A percentile compares a stretch with the other conserved stretches of the same genome.
These are phyloP conservation scores for Alloteropsis angusta DNA, from an alignment of 202 grass and related monocot species.

Conservation along the genomic window DNA sequence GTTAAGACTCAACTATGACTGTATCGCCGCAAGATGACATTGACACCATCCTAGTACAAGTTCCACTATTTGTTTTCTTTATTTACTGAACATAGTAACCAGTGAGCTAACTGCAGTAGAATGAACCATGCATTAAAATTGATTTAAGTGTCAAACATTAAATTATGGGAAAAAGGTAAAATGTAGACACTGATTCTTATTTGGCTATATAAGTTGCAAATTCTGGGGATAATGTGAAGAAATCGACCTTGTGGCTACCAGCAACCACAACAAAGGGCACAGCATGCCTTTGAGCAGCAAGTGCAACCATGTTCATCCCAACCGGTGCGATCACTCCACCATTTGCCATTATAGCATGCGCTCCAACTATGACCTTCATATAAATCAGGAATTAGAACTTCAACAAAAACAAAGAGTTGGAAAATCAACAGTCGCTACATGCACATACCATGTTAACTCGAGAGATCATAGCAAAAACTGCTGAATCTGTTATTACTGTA, in stretches of 20 bases:
- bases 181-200: not conserved
- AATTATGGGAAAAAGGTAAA: slow-evolving; percentile 6
- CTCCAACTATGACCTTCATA: slow-evolving; percentile 89
- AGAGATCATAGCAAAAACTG: slow-evolving; percentile 97
- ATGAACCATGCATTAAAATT: not conserved
- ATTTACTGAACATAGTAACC: not conserved
- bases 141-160: not conserved
- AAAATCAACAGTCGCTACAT: not conserved
- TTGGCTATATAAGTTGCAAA: not conserved
- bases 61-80: not conserved
- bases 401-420: slow-evolving; percentile 12
- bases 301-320: slow-evolving; percentile 89
- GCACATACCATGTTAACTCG: slow-evolving; percentile 90
- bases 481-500: slow-evolving; percentile 89
- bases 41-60: not conserved
- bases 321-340: slow-evolving; percentile 92
- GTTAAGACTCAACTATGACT: not conserved
- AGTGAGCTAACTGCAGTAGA: not conserved
- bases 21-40: not conserved
- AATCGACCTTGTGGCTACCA: slow-evolving; percentile 84
- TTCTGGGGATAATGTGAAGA: not conserved
- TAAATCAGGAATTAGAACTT: slow-evolving; percentile 14
- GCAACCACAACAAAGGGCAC: slow-evolving; percentile 98
- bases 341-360: slow-evolving; percentile 97
- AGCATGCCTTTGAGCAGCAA: slow-evolving; percentile 95